Percentiles rank a stretch among this genome's conserved stretches.
Conservation (phyloP, 345 rosid species). For the Salix exigua region DNA sequence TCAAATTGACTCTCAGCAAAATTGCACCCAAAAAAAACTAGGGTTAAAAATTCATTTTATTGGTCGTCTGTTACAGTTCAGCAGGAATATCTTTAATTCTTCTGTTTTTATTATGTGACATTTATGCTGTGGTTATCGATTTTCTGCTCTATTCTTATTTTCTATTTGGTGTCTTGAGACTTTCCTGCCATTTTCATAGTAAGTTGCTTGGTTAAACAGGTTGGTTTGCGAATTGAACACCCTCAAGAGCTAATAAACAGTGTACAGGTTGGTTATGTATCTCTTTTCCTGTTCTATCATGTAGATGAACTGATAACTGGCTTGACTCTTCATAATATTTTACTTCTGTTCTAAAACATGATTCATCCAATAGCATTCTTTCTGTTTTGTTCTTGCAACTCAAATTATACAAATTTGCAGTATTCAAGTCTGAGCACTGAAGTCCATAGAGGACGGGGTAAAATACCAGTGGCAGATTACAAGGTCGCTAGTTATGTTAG, state of each 20-base stretch:
- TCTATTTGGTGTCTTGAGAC: neutral
- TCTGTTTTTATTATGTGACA: neutral
- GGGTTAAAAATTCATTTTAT: neutral
- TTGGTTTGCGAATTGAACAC: slow-evolving; percentile 93
- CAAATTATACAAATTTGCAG: slow-evolving; percentile 32
- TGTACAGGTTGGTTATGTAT: slow-evolving; percentile 56
- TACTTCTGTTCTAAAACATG: neutral
- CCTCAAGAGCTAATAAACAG: slow-evolving; percentile 89
- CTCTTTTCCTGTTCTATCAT: neutral
- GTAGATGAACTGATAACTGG: neutral
- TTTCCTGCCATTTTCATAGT: slow-evolving; percentile 1
- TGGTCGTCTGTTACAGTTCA: neutral
- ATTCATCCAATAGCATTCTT: neutral
- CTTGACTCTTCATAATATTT: neutral
- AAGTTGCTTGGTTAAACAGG: slow-evolving; percentile 45
- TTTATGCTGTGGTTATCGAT: neutral
- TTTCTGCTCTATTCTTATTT: neutral
- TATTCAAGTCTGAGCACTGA: slow-evolving; percentile 68
- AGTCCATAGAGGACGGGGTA: slow-evolving; percentile 75
- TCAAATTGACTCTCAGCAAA: too few species aligned
- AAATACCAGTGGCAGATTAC: slow-evolving; percentile 94
- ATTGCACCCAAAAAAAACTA: too few species aligned
- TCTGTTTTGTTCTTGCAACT: neutral
- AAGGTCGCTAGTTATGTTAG: slow-evolving; percentile 66
- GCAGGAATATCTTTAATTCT: neutral